Conservation (phyloP, 371 early-diverging fungal species). For the Chytridium lagenaria region DNA sequence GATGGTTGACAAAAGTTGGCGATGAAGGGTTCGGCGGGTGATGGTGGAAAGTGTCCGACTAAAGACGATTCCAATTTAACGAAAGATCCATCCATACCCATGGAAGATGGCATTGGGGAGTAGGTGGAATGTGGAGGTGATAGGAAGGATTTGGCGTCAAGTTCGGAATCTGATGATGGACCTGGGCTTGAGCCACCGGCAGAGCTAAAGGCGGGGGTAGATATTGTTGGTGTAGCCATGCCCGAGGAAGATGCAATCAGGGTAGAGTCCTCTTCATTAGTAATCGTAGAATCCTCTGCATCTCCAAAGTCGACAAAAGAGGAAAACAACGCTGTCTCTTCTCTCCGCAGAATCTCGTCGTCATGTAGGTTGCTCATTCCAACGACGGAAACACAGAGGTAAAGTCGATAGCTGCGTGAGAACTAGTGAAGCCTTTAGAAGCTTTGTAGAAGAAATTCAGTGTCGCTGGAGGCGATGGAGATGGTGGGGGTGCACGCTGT, state of each 20-base stretch:
- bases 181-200: neutral
- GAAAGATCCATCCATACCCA: neutral
- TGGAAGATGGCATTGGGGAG: neutral
- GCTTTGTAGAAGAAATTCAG: no score
- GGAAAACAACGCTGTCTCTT: conserved; percentile 5
- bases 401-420: no score
- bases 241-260: neutral
- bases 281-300: neutral
- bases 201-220: neutral
- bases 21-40: neutral
- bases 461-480: no score
- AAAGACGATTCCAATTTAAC: no score
- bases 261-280: no score
- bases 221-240: neutral
- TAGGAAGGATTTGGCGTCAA: neutral
- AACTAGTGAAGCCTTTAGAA: no score
- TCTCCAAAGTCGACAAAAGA: conserved; percentile 18
- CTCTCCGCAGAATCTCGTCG: no score
- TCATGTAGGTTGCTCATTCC: no score
- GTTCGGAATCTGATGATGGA: neutral
- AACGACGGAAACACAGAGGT: no score
- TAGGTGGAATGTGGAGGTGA: neutral
- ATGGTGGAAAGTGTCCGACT: neutral
- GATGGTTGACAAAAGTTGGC: neutral
- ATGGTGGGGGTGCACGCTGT: no score